These are phyloP conservation scores for Blastobotrys malaysiensis DNA, from an alignment of 1,139 yeast genomes.

Conservation along the genomic window DNA sequence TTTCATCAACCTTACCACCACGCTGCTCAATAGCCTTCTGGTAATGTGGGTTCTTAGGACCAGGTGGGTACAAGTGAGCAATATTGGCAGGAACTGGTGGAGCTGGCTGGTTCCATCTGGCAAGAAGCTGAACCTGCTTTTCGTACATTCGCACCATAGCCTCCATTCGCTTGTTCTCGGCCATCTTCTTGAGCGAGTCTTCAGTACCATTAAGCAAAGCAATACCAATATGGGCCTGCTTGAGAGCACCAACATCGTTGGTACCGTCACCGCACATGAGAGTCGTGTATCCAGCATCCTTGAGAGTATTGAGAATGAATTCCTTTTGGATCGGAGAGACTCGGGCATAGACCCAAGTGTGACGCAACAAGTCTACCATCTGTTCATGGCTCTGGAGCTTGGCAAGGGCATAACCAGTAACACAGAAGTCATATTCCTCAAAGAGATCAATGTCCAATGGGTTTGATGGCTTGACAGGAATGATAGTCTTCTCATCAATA, in stretches of 20 bases:
- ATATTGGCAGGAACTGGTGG: conserved; percentile 84
- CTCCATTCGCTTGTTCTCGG: conserved; percentile 71
- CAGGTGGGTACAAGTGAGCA: conserved; percentile 97
- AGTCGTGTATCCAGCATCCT: conserved; percentile 85
- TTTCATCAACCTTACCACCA: conserved; percentile 52
- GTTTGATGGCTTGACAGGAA: conserved; percentile 62
- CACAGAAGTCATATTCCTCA: conserved; percentile 74
- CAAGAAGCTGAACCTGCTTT: conserved; percentile 75
- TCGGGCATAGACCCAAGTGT: conserved; percentile 96
- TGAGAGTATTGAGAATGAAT: conserved; percentile 74
- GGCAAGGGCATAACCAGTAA: conserved; percentile 86
- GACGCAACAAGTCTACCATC: conserved; percentile 66
- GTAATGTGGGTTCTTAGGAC: conserved; percentile 84
- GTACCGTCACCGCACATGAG: conserved; percentile 99
- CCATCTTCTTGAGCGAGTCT: conserved; percentile 84
- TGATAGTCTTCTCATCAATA: conserved; percentile 66
- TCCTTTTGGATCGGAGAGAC: conserved; percentile 97
- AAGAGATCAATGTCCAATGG: conserved; percentile 55
- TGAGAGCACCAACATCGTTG: conserved; percentile 97
- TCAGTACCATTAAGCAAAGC: conserved; percentile 96
- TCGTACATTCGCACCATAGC: conserved; percentile 65
- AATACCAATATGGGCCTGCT: conserved; percentile 97
- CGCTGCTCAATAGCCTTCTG: conserved; percentile 77
- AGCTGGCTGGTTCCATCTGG: conserved; percentile 59
- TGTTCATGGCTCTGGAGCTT: conserved; percentile 51